Percentiles rank a stretch among this genome's conserved stretches.
Conservation (phyloP, 805 yeast species). For the Candida khao-thaluensis region DNA sequence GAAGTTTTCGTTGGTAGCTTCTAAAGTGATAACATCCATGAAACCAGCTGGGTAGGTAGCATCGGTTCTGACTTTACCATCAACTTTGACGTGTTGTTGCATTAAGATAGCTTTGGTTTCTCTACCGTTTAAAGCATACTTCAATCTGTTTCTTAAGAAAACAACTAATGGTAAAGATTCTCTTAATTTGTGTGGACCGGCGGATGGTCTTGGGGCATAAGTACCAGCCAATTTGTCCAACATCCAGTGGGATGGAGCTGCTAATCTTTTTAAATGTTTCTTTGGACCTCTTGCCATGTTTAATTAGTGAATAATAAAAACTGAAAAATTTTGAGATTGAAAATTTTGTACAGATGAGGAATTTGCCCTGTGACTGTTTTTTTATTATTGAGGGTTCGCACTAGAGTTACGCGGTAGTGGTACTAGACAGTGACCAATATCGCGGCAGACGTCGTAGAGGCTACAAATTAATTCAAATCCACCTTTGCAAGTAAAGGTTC, state of each 20-base stretch:
- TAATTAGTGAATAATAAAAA: slow-evolving; percentile 6
- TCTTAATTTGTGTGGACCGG: slow-evolving; percentile 99
- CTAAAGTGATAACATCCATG: slow-evolving; percentile 97
- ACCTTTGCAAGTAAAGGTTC: too few relatives aligned
- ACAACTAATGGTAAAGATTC: slow-evolving; percentile 97
- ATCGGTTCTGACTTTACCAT: slow-evolving; percentile 99
- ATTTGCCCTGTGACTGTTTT: slow-evolving; percentile 8
- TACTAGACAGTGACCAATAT: too few relatives aligned
- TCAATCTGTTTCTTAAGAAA: slow-evolving; percentile 97
- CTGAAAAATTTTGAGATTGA: slow-evolving; percentile 2
- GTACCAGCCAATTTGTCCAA: slow-evolving; percentile 99
- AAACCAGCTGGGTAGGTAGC: slow-evolving; percentile 99
- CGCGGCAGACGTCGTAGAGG: too few relatives aligned
- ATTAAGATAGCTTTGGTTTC: slow-evolving; percentile 97
- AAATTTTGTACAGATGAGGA: slow-evolving; percentile 2
- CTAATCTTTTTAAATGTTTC: slow-evolving; percentile 99
- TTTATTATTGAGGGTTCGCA: too few relatives aligned
- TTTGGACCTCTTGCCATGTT: slow-evolving; percentile 41
- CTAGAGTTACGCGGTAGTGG: neutral
- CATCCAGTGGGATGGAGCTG: slow-evolving; percentile 99
- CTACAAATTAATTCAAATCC: too few relatives aligned
- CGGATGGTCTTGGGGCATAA: slow-evolving; percentile 99
- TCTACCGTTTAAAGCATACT: slow-evolving; percentile 98
- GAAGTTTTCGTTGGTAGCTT: slow-evolving; percentile 99
- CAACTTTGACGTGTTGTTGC: slow-evolving; percentile 98